Evolutionary conservation across 192 early-diverging fungal genomes (phyloP).

Genomic region (Backusella liffmaniae): DNA sequence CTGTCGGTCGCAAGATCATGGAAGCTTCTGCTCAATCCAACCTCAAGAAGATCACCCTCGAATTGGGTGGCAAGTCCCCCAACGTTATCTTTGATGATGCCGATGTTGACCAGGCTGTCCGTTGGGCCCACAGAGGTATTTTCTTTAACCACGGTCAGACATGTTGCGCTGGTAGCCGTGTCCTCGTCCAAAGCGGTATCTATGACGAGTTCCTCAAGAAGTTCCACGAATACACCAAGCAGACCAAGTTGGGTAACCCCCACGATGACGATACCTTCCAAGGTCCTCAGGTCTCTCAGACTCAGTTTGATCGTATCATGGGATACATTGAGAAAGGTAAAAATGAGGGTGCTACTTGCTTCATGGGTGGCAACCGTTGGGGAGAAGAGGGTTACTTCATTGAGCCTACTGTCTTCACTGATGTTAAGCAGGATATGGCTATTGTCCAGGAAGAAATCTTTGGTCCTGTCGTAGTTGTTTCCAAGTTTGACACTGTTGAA

Average conservation of each 20-base stretch:
- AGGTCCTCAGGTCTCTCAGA: slow-evolving; percentile 70
- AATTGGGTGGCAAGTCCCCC: slow-evolving; percentile 91
- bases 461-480: slow-evolving; percentile 79
- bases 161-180: slow-evolving; percentile 75
- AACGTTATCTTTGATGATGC: slow-evolving; percentile 77
- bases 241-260: slow-evolving; percentile 72
- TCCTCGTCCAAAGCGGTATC: slow-evolving; percentile 72
- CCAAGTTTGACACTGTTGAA: slow-evolving; percentile 71
- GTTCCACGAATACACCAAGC: slow-evolving; percentile 48
- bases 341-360: slow-evolving; percentile 54
- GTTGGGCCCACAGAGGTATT: slow-evolving; percentile 61
- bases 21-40: slow-evolving; percentile 56
- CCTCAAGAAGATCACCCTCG: slow-evolving; percentile 78
- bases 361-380: slow-evolving; percentile 56
- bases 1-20: slow-evolving; percentile 63
- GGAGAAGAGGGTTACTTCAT: slow-evolving; percentile 77
- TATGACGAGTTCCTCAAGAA: slow-evolving; percentile 68
- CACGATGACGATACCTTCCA: slow-evolving; percentile 56
- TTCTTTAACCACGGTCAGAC: slow-evolving; percentile 87
- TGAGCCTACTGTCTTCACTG: slow-evolving; percentile 74
- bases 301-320: slow-evolving; percentile 62
- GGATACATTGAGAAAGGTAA: slow-evolving; percentile 61
- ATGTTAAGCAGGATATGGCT: slow-evolving; percentile 51
- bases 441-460: slow-evolving; percentile 81
- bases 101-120: slow-evolving; percentile 71